phyloP scores from a whole-genome alignment of 148 eudicot species.

The Drosera capensis region DNA sequence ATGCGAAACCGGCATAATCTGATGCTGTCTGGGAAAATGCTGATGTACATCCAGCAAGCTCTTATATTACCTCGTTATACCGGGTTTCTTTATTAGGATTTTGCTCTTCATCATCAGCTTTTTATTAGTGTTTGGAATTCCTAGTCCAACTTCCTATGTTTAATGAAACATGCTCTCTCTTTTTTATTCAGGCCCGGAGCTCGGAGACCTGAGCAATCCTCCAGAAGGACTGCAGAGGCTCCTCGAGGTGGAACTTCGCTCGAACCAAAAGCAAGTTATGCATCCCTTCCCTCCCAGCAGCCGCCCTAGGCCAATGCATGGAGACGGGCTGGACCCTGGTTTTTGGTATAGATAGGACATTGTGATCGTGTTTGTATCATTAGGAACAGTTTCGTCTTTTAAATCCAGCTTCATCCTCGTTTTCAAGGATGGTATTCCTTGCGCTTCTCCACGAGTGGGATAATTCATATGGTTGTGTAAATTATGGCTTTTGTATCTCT shows the following conservation, averaged over 20 bases:
- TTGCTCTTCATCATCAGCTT: not conserved
- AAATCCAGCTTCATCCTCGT: not conserved
- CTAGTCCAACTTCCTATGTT: not conserved
- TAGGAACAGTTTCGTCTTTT: not conserved
- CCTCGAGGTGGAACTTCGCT: conserved; percentile 56
- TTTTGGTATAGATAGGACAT: conserved; percentile 20
- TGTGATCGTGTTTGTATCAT: conserved; percentile 16
- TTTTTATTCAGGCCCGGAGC: conserved; percentile 27
- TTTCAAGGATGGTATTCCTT: not conserved
- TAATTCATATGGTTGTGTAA: too few species aligned
- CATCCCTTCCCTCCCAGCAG: conserved; percentile 35
- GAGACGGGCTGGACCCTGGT: conserved; percentile 54
- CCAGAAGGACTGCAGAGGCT: conserved; percentile 81
- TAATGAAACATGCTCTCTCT: not conserved
- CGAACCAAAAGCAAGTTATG: conserved; percentile 46
- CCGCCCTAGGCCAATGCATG: conserved; percentile 35
- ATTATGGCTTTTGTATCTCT: too few species aligned
- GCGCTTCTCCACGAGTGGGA: too few species aligned
- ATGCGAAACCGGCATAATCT: too few species aligned
- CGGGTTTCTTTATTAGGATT: too few species aligned
- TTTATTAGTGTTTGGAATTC: not conserved
- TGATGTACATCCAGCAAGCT: too few species aligned
- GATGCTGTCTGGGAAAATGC: too few species aligned
- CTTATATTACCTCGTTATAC: too few species aligned
- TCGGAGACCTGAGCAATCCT: conserved; percentile 27